phyloP scores from a whole-genome alignment of 257 asterid genomes.

The Solanum pennellii region DNA sequence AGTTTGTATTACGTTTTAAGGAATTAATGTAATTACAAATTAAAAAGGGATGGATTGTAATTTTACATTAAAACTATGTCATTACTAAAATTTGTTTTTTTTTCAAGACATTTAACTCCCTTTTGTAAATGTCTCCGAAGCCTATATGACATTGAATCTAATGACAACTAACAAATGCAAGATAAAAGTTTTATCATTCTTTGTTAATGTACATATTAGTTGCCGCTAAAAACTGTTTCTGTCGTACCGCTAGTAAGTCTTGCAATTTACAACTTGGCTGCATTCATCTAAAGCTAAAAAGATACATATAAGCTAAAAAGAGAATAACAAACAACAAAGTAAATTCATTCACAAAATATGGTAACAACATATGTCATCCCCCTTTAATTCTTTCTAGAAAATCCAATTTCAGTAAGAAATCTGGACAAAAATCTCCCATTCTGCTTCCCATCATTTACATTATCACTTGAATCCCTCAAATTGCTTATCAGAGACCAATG shows the following conservation, averaged over 20 bases:
- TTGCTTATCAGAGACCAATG: conserved; percentile 83
- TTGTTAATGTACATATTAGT: no score
- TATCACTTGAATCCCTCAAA: conserved; percentile 26
- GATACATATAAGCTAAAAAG: not conserved
- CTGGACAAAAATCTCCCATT: conserved; percentile 41
- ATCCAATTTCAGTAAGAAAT: conserved; percentile 63
- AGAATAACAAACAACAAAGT: not conserved
- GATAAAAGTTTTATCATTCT: no score
- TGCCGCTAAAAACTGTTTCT: no score
- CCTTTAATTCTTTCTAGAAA: conserved; percentile 13
- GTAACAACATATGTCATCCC: not conserved
- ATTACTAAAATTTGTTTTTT: no score
- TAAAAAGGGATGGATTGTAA: no score
- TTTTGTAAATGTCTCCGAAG: no score
- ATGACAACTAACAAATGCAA: not conserved
- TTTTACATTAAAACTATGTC: no score
- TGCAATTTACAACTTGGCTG: no score
- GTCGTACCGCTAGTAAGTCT: no score
- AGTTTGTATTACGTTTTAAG: no score
- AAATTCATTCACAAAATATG: not conserved
- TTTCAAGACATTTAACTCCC: not conserved
- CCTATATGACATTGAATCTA: no score
- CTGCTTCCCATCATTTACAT: conserved; percentile 10
- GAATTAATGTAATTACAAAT: no score
- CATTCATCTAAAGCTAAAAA: not conserved